Conservation (phyloP, 1,284 basidiomycete genomes). For the Caloboletus inedulis region DNA sequence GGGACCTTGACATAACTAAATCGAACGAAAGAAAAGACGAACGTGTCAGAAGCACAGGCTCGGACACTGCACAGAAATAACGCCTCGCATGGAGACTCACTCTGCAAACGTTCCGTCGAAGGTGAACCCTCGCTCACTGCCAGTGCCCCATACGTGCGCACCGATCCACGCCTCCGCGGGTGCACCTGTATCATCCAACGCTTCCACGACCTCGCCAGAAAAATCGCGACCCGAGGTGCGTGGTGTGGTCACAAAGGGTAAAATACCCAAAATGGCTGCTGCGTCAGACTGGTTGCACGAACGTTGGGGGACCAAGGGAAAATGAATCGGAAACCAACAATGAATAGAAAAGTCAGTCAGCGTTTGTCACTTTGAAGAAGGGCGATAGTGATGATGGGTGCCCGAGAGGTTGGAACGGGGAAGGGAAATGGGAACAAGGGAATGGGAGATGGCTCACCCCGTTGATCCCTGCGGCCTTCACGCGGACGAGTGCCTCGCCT, state of each 20-base stretch:
- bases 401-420: neutral
- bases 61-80: neutral
- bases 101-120: conserved; percentile 35
- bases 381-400: neutral
- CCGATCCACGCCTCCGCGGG: conserved; percentile 24
- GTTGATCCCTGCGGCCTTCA: conserved; percentile 35
- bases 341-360: neutral
- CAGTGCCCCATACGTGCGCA: conserved; percentile 35
- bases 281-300: conserved; percentile 27
- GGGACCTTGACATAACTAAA: conserved; percentile 32
- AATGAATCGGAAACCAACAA: neutral
- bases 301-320: neutral
- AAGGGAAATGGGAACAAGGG: neutral
- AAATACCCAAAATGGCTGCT: conserved; percentile 25
- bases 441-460: conserved; percentile 21
- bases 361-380: neutral
- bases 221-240: conserved; percentile 33
- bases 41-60: neutral
- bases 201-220: conserved; percentile 34
- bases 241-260: conserved; percentile 35
- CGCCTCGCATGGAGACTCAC: conserved; percentile 17
- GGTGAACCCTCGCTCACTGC: conserved; percentile 32
- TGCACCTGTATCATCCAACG: conserved; percentile 25
- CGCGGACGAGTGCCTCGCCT: conserved; percentile 33
- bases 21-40: neutral